Evolutionary conservation across 768 basidiomycete species (phyloP).

Genomic region (Agaricus blazei): DNA sequence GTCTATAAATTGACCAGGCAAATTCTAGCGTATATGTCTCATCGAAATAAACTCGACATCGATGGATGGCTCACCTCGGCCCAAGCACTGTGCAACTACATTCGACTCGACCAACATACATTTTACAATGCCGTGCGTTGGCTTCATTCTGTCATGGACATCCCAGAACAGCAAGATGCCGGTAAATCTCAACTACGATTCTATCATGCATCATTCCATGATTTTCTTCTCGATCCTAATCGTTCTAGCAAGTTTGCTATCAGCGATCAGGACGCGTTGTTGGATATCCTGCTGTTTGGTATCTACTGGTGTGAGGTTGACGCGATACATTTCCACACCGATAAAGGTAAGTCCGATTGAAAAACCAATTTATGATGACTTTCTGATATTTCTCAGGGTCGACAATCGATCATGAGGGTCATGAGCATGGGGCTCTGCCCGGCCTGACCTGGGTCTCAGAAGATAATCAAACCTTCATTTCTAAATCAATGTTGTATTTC

Average conservation of each 20-base stretch:
- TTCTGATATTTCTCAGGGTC: too few species aligned
- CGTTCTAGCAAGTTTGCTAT: neutral
- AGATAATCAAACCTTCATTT: too few species aligned
- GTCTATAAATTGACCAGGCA: too few species aligned
- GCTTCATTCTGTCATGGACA: neutral
- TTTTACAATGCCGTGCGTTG: neutral
- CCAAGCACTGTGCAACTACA: neutral
- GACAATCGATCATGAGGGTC: too few species aligned
- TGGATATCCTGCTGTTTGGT: neutral
- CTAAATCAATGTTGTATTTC: neutral
- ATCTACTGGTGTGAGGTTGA: neutral
- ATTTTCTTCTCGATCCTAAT: neutral
- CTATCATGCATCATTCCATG: constrained; percentile 4
- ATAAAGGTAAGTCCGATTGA: too few species aligned
- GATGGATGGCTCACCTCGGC: neutral
- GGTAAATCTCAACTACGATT: neutral
- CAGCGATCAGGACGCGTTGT: neutral
- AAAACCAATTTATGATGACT: too few species aligned
- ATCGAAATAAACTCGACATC: neutral
- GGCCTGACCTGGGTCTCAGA: too few species aligned
- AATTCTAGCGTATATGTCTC: neutral
- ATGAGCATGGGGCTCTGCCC: too few species aligned
- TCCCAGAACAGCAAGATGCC: neutral
- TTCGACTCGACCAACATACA: neutral
- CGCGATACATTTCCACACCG: neutral